Evolutionary conservation across 2,329 filamentous ascomycete species (phyloP).

Genomic region (Pseudofabraea citricarpa): DNA sequence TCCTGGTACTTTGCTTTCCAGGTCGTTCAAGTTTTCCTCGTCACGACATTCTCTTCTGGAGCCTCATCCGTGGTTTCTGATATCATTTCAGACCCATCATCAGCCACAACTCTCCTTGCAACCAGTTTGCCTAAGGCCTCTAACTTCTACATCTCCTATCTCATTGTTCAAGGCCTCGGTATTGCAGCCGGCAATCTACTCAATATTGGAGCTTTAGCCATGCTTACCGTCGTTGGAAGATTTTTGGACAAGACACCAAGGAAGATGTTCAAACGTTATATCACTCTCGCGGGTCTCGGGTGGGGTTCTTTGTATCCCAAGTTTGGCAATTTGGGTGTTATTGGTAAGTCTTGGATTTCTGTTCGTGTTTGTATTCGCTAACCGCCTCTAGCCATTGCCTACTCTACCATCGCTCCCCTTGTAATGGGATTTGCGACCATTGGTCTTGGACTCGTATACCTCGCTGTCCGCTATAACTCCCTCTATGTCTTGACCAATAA

Average conservation of each 20-base stretch:
- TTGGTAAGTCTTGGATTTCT: conserved; percentile 47
- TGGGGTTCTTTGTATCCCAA: conserved; percentile 82
- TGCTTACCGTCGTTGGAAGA: conserved; percentile 69
- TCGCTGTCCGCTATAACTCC: conserved; percentile 85
- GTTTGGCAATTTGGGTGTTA: conserved; percentile 74
- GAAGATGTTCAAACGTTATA: conserved; percentile 74
- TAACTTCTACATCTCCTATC: conserved; percentile 94
- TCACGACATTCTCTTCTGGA: conserved; percentile 78
- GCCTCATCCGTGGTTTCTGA: conserved; percentile 64
- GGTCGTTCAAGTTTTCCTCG: conserved; percentile 85
- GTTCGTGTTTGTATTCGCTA: conserved; percentile 8
- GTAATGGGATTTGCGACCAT: conserved; percentile 77
- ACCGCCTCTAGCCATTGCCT: conserved; percentile 61
- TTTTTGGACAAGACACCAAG: conserved; percentile 74
- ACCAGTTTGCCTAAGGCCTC: conserved; percentile 74
- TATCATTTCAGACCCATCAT: conserved; percentile 58
- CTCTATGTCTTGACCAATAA: conserved; percentile 77
- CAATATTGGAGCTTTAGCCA: conserved; percentile 65
- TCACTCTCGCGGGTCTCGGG: conserved; percentile 65
- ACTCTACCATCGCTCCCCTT: conserved; percentile 80
- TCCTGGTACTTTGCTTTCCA: conserved; percentile 90
- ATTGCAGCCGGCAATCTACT: conserved; percentile 71
- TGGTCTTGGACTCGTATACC: conserved; percentile 74
- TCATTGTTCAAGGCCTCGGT: conserved; percentile 83
- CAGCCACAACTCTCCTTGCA: conserved; percentile 62